Percentiles rank a stretch among this genome's conserved stretches.
Evolutionary conservation across 768 basidiomycete genomes (phyloP).

Genomic region (Astraeus odoratus): DNA sequence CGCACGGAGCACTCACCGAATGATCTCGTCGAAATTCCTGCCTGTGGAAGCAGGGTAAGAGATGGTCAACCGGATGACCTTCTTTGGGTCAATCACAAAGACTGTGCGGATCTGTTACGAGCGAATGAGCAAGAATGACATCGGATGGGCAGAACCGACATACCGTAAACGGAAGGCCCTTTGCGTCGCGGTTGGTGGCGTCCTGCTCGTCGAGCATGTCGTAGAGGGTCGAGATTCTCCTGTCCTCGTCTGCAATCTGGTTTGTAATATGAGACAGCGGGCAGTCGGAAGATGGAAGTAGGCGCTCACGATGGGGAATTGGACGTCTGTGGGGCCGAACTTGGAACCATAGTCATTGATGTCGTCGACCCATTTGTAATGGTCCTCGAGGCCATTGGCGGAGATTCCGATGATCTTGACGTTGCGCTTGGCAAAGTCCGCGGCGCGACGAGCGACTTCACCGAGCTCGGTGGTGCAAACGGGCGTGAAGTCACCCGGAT

Average conservation of each 20-base stretch:
- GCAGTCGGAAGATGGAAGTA: not conserved
- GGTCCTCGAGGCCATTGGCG: constrained; percentile 81
- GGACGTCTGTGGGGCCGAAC: constrained; percentile 62
- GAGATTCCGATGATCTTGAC: constrained; percentile 94
- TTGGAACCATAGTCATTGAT: constrained; percentile 77
- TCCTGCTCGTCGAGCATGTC: constrained; percentile 98
- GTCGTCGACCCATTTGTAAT: constrained; percentile 84
- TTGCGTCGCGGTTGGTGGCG: constrained; percentile 77
- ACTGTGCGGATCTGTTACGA: constrained; percentile 78
- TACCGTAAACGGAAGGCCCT: constrained; percentile 92
- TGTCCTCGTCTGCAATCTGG: constrained; percentile 88
- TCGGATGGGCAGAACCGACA: not conserved
- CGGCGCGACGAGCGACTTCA: constrained; percentile 82
- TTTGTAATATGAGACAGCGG: not conserved
- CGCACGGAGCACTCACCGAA: constrained; percentile 38
- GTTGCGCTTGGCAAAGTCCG: constrained; percentile 79
- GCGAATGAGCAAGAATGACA: not conserved
- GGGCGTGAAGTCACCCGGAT: constrained; percentile 90
- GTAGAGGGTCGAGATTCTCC: constrained; percentile 79
- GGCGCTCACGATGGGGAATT: constrained; percentile 82
- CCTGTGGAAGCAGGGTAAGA: constrained; percentile 95
- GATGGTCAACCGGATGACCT: constrained; percentile 84
- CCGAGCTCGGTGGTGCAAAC: constrained; percentile 97
- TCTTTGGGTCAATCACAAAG: constrained; percentile 96
- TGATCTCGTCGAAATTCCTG: constrained; percentile 78